Evolutionary conservation across 2,329 filamentous ascomycete genomes (phyloP).

Genomic region (Epichloe sp.): DNA sequence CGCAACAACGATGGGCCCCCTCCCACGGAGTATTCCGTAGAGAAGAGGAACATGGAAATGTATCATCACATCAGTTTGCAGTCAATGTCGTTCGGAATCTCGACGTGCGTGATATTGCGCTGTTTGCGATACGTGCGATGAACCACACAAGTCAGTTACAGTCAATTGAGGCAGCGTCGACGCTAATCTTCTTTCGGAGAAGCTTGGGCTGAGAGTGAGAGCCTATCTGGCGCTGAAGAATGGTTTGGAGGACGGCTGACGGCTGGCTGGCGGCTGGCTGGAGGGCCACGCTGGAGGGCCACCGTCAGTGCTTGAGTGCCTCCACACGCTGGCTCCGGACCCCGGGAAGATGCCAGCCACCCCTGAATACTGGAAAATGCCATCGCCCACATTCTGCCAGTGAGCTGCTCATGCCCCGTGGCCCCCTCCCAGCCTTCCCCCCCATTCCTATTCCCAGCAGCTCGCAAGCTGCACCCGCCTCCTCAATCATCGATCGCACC

Average conservation of each 20-base stretch:
- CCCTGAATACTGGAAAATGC: background rate
- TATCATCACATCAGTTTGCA: too few species aligned
- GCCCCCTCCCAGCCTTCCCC: conserved; percentile 1
- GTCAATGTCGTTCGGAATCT: too few species aligned
- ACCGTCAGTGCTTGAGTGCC: background rate
- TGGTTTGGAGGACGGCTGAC: background rate
- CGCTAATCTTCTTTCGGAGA: too few species aligned
- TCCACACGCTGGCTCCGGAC: background rate
- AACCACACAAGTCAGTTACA: too few species aligned
- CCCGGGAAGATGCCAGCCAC: background rate
- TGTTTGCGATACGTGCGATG: too few species aligned
- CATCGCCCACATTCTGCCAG: background rate
- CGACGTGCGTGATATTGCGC: too few species aligned
- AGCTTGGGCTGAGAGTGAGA: too few species aligned
- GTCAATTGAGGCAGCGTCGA: too few species aligned
- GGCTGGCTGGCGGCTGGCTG: background rate
- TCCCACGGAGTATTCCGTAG: too few species aligned
- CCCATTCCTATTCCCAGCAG: background rate
- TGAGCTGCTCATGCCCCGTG: background rate
- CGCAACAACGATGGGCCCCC: too few species aligned
- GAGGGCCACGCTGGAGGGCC: background rate
- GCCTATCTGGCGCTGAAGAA: background rate
- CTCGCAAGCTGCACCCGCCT: background rate
- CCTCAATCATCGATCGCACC: background rate
- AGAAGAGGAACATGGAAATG: too few species aligned